phyloP scores from a whole-genome alignment of 371 early-diverging fungal genomes.

The Mucor indicus region DNA sequence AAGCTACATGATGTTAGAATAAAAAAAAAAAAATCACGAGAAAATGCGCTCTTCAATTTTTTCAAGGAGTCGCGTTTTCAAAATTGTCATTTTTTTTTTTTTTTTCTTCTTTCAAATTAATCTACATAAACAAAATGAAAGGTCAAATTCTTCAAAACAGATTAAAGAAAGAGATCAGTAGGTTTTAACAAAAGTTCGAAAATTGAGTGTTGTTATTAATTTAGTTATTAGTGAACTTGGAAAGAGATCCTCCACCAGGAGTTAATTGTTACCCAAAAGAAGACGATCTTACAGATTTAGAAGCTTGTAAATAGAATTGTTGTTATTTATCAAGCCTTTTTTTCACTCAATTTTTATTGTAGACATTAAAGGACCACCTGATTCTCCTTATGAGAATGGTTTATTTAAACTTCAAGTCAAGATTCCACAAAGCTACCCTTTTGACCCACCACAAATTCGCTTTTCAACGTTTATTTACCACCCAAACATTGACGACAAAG shows the following conservation, averaged over 20 bases:
- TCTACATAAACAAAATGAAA: no score
- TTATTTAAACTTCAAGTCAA: slow-evolving; percentile 42
- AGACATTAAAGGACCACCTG: slow-evolving; percentile 54
- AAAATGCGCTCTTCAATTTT: no score
- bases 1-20: no score
- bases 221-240: slow-evolving; percentile 24
- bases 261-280: slow-evolving; percentile 45
- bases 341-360: background rate
- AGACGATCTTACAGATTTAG: slow-evolving; percentile 38
- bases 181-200: background rate
- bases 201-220: background rate
- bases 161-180: background rate
- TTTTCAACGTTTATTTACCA: slow-evolving; percentile 54
- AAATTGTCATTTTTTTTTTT: no score
- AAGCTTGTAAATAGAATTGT: slow-evolving; percentile 42
- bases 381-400: slow-evolving; percentile 53
- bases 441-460: slow-evolving; percentile 50
- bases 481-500: slow-evolving; percentile 52
- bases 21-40: no score
- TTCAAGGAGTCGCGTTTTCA: no score
- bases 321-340: background rate
- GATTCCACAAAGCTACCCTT: slow-evolving; percentile 45
- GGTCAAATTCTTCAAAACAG: background rate
- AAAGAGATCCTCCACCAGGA: slow-evolving; percentile 49
- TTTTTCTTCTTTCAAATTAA: no score